A percentile compares a stretch with the other conserved stretches of the same genome.
Evolutionary conservation across 306 rosid species (phyloP).

Genomic region (Casuarina cunninghamiana): DNA sequence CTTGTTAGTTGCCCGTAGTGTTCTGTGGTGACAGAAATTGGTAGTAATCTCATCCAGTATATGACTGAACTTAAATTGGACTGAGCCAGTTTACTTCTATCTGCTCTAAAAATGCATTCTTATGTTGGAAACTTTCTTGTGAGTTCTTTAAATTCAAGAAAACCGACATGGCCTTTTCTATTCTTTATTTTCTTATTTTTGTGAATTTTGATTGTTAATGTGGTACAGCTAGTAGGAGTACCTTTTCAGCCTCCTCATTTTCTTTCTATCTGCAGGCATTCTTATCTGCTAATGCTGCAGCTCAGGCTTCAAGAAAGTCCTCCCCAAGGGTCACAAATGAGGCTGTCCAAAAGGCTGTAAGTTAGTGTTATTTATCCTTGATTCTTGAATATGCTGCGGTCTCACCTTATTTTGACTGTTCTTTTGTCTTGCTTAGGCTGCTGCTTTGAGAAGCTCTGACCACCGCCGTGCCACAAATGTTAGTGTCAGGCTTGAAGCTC

Average conservation of each 20-base stretch:
- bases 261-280: conserved; percentile 49
- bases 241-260: conserved; percentile 23
- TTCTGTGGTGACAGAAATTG: neutral
- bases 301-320: conserved; percentile 77
- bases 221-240: neutral
- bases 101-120: neutral
- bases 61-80: neutral
- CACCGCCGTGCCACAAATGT: conserved; percentile 70
- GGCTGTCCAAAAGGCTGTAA: conserved; percentile 80
- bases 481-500: conserved; percentile 66
- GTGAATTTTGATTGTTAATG: neutral
- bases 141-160: neutral
- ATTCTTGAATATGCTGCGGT: neutral
- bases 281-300: conserved; percentile 65
- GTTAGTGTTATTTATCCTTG: conserved; percentile 22
- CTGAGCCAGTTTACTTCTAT: neutral
- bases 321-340: conserved; percentile 80
- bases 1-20: neutral
- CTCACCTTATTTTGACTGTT: conserved; percentile 8
- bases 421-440: conserved; percentile 53
- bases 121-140: neutral
- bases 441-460: conserved; percentile 71
- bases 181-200: neutral
- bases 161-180: neutral
- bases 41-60: neutral